Conservation (phyloP, 208 protist genomes). For the Trypanosoma melophagium region DNA sequence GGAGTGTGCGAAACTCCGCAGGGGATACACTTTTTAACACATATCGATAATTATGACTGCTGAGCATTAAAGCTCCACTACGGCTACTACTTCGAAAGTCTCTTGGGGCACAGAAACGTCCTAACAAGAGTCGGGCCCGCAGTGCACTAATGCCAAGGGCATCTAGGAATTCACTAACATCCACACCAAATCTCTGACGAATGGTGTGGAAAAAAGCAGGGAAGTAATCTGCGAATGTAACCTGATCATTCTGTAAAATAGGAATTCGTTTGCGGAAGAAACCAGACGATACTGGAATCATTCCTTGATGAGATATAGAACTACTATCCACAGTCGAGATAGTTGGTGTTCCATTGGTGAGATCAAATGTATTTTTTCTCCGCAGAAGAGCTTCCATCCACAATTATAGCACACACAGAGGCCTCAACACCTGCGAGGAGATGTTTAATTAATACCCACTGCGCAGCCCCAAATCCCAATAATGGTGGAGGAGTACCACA, state of each 20-base stretch:
- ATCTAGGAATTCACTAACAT: constrained; percentile 6
- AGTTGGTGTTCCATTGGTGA: constrained; percentile 8
- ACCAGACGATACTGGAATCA: background rate
- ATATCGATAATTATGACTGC: constrained; percentile 39
- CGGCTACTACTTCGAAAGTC: constrained; percentile 35
- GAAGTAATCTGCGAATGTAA: constrained; percentile 27
- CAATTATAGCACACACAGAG: background rate
- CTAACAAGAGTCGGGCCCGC: constrained; percentile 31
- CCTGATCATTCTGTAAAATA: background rate
- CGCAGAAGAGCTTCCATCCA: background rate
- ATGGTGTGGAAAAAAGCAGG: constrained; percentile 16
- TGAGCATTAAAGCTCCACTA: constrained; percentile 59
- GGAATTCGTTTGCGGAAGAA: constrained; percentile 19
- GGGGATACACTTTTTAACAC: constrained; percentile 50
- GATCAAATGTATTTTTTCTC: constrained; percentile 16
- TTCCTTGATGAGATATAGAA: too few relatives aligned
- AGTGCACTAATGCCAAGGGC: constrained; percentile 31
- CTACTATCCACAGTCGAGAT: background rate
- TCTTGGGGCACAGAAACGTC: constrained; percentile 21
- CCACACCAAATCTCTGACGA: constrained; percentile 14
- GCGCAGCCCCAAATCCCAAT: constrained; percentile 16
- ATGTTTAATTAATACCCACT: constrained; percentile 22
- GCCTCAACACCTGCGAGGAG: constrained; percentile 16
- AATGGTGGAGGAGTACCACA: constrained; percentile 2
- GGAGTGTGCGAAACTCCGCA: constrained; percentile 38